phyloP scores from a whole-genome alignment of 2,329 filamentous ascomycete species.

The Gnomoniopsis smithogilvyi region DNA sequence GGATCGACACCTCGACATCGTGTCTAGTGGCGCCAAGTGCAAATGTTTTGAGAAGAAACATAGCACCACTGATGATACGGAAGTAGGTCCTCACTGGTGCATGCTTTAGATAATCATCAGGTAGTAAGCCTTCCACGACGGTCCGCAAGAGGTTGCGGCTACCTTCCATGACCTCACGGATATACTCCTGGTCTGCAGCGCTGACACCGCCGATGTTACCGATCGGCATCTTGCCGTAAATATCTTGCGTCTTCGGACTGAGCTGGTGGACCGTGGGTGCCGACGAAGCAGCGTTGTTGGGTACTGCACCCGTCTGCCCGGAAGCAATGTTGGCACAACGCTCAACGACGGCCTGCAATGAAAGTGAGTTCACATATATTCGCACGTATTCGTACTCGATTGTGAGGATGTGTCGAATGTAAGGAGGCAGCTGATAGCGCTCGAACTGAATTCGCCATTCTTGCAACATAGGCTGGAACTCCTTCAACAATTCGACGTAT shows the following conservation, averaged over 20 bases:
- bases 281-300: conserved; percentile 29
- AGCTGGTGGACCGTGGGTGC: conserved; percentile 37
- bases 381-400: conserved; percentile 97
- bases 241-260: conserved; percentile 63
- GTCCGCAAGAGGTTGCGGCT: conserved; percentile 73
- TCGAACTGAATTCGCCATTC: conserved; percentile 84
- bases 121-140: conserved; percentile 73
- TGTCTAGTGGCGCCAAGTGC: conserved; percentile 75
- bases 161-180: conserved; percentile 73
- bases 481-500: conserved; percentile 76
- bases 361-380: conserved; percentile 91
- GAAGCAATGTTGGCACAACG: conserved; percentile 76
- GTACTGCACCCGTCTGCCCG: conserved; percentile 33
- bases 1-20: conserved; percentile 72
- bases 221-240: conserved; percentile 61
- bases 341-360: conserved; percentile 91
- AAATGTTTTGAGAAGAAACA: conserved; percentile 83
- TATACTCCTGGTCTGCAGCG: conserved; percentile 67
- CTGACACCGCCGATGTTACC: conserved; percentile 63
- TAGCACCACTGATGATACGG: conserved; percentile 79
- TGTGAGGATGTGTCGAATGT: conserved; percentile 71
- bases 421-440: conserved; percentile 64
- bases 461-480: conserved; percentile 74
- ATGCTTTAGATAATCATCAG: conserved; percentile 74
- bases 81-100: conserved; percentile 83